These are phyloP conservation scores for Talaromyces sp. DNA, from an alignment of 2,329 filamentous ascomycete genomes.

Conservation along the genomic window DNA sequence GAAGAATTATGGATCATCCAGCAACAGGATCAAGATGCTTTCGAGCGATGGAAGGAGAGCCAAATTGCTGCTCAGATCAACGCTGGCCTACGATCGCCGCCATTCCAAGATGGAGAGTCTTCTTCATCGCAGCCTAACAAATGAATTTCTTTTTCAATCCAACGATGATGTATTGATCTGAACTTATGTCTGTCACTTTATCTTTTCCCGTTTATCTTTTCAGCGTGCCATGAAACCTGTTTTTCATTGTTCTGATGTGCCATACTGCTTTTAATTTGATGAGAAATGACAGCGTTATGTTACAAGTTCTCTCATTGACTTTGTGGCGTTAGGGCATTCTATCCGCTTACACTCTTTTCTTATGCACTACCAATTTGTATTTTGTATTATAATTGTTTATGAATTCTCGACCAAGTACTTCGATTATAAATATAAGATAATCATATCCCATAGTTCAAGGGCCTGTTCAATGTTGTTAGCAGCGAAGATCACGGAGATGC, in stretches of 20 bases:
- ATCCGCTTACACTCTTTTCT: not conserved
- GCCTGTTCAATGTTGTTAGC: not conserved
- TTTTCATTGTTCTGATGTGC: not conserved
- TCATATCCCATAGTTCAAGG: not conserved
- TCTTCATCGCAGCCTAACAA: not conserved
- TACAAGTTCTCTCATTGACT: not conserved
- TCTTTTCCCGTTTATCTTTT: not conserved
- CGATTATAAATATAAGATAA: not conserved
- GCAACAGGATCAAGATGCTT: constrained; percentile 43
- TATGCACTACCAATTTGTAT: not conserved
- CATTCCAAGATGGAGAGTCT: constrained; percentile 9
- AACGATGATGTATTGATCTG: not conserved
- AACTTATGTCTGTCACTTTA: not conserved
- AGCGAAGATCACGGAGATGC: not conserved
- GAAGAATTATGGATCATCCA: constrained; percentile 45
- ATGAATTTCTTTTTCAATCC: not conserved
- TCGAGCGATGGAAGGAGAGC: constrained; percentile 44
- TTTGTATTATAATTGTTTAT: not conserved
- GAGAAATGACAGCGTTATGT: constrained; percentile 13
- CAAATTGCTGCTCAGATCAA: constrained; percentile 49
- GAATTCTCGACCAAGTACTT: not conserved
- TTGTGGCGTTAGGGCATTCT: not conserved
- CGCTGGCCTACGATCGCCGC: constrained; percentile 31
- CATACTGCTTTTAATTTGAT: constrained; percentile 4
- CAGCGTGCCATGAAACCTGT: not conserved